Base-by-base conservation (phyloP, 768 basidiomycete species). In the Leccinum sublutescens region DNA sequence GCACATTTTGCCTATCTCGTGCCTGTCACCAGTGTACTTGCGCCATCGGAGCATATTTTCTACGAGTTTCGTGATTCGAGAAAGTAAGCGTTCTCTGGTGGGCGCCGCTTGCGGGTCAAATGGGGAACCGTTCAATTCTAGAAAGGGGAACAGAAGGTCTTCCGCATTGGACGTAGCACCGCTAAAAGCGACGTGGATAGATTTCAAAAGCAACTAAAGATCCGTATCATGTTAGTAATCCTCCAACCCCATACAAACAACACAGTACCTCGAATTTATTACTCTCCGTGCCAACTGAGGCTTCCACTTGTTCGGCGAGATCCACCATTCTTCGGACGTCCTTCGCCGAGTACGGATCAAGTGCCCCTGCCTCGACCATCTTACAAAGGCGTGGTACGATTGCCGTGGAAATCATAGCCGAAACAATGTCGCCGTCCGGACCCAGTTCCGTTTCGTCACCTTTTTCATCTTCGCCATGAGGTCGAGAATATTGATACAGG, bases 321-420 rank as follows among this genome's bases (percentile, higher is more conserved):
- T 96, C 88, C 25, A 91, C 77, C 50, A 88, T 75, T 47, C 85
- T 77, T 34, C 83, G 78, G 3, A 88, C 77, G 67, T 88, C 82
- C 34, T 65, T 74, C 33, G 79, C 77, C 2, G 93, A 95, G 72
- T 92, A 94, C 1, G 89, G 85, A 70, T 97, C 89, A 55, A 95
- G 77, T 5, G 82, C 89, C 25, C 95, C 94, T n/a, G 80, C 80
- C 57, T 88, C 85, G n/a, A 97, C 69, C 23, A 91, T 68, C 64
- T 85, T 89, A 68, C 81, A 83, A 9, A 97, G 67, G 51, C 87
- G 79, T 9, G 95, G 93, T 38, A 89, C 84, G 47, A 95, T 78
- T 0, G 87, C 85, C 1, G 90, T 91, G n/a, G 89, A 86, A 17
- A 95, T 82, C 87, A 95, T 93, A 0, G 89, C 86, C 12, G 91